Conservation (phyloP, 768 basidiomycete species). For the Astraeus odoratus region DNA sequence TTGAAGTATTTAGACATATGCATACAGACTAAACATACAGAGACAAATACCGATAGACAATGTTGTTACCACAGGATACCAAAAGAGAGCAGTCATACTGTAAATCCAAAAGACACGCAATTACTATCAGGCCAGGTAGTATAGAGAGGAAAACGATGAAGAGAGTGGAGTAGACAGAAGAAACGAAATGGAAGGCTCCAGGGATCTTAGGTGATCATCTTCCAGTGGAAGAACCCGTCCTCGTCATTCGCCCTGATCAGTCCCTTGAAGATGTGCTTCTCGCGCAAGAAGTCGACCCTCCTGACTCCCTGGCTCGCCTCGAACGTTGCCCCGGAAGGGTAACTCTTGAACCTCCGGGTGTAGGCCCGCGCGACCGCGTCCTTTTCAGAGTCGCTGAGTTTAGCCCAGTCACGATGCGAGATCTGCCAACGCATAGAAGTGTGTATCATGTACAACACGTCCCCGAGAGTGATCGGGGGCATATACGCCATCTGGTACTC, state of each 20-base stretch:
- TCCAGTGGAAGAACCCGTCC: conserved; percentile 26
- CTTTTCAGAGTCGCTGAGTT: conserved; percentile 19
- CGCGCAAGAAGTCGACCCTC: conserved; percentile 32
- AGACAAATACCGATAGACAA: no score
- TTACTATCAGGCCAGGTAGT: no score
- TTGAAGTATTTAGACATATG: no score
- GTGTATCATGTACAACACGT: conserved; percentile 49
- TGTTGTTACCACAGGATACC: no score
- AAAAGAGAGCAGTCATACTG: no score
- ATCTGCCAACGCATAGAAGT: conserved; percentile 38
- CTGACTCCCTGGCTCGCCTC: conserved; percentile 34
- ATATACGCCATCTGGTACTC: conserved; percentile 16
- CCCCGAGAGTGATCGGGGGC: conserved; percentile 47
- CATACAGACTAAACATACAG: no score
- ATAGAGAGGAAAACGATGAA: no score
- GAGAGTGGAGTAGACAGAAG: no score
- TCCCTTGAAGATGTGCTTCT: conserved; percentile 31
- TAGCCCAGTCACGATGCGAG: conserved; percentile 30
- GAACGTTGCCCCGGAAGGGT: conserved; percentile 22
- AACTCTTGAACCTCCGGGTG: conserved; percentile 28
- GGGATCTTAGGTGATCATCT: conserved; percentile 15
- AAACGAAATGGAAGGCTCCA: not conserved
- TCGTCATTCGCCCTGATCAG: conserved; percentile 25
- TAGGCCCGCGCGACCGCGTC: conserved; percentile 30
- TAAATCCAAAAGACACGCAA: no score